Conservation (phyloP, 306 rosid genomes). For the Vigna hirtella region DNA sequence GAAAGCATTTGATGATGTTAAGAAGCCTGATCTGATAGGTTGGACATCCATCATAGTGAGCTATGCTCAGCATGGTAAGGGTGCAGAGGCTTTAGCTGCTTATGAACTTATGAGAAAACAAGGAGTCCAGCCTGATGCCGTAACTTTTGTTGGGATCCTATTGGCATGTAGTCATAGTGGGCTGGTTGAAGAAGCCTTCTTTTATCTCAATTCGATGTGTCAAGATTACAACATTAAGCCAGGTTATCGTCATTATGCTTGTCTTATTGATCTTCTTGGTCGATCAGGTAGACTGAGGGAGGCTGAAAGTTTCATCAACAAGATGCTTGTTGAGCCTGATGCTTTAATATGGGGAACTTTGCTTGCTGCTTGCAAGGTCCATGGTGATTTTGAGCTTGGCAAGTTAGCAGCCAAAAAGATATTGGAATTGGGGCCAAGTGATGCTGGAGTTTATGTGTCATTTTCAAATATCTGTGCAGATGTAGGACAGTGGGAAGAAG, state of each 20-base stretch:
- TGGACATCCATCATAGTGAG: conserved; percentile 79
- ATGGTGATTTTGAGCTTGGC: conserved; percentile 74
- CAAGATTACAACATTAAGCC: conserved; percentile 63
- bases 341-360: conserved; percentile 77
- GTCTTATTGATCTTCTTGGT: conserved; percentile 81
- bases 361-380: conserved; percentile 80
- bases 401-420: conserved; percentile 68
- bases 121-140: conserved; percentile 75
- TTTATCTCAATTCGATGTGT: conserved; percentile 68
- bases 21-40: conserved; percentile 71
- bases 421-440: conserved; percentile 64
- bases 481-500: conserved; percentile 76
- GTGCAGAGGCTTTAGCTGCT: conserved; percentile 68
- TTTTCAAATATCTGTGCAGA: conserved; percentile 82
- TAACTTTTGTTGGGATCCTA: conserved; percentile 80
- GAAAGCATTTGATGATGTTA: conserved; percentile 69
- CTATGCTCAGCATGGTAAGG: conserved; percentile 84
- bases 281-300: conserved; percentile 74
- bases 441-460: conserved; percentile 67
- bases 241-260: conserved; percentile 70
- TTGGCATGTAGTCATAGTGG: conserved; percentile 78
- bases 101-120: conserved; percentile 68
- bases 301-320: conserved; percentile 64
- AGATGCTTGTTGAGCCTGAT: conserved; percentile 66
- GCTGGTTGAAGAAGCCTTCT: conserved; percentile 76